Evolutionary conservation across 345 rosid genomes (phyloP).

Genomic region (Populus davidiana): DNA sequence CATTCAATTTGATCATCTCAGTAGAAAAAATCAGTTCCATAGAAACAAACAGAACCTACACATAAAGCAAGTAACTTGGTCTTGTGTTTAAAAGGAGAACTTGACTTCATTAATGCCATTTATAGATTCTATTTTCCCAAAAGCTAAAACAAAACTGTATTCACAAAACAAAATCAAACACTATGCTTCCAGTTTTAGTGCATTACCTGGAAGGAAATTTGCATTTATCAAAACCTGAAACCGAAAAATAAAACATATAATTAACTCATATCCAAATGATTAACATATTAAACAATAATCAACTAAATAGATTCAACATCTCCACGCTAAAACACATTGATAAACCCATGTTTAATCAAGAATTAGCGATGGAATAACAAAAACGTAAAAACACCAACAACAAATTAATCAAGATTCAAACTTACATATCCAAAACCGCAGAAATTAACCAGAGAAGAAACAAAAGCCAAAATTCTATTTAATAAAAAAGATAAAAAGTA

Average conservation of each 20-base stretch:
- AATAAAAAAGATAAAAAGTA: not conserved
- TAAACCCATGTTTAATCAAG: not conserved
- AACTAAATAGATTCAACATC: not conserved
- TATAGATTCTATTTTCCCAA: not conserved
- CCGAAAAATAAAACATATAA: not conserved
- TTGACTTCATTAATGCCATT: not conserved
- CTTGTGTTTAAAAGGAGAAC: not conserved
- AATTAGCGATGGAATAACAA: constrained; percentile 1
- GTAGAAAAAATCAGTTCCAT: too few species aligned
- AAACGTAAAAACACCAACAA: not conserved
- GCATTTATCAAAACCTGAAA: constrained; percentile 70
- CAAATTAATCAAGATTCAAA: not conserved
- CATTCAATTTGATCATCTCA: too few species aligned
- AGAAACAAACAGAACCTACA: not conserved
- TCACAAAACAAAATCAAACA: not conserved
- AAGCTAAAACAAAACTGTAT: not conserved
- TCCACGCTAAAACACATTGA: not conserved
- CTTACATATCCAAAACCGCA: not conserved
- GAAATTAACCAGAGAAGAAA: not conserved
- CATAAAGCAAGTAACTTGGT: not conserved
- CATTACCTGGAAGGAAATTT: constrained; percentile 72
- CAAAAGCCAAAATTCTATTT: not conserved
- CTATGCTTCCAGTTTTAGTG: not conserved
- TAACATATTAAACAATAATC: not conserved
- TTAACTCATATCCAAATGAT: not conserved